Evolutionary conservation across 352 stramenopile genomes (phyloP), one percentile per base, ranked within the genome.

Genomic region (Phytophthora quininea): DNA sequence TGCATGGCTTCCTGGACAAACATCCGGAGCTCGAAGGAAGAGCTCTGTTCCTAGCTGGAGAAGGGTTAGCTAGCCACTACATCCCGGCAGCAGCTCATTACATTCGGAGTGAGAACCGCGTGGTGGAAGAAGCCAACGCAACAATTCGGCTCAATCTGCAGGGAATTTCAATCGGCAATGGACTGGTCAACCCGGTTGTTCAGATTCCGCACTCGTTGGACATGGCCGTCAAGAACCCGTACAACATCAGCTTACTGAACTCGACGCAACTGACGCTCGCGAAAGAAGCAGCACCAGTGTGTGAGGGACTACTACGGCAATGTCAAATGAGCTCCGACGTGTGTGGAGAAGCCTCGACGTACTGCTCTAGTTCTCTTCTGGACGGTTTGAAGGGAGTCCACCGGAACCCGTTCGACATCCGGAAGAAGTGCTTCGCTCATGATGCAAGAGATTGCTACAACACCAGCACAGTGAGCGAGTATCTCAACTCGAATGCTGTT

Each of bases 51-150:
- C 70, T 92, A 24, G 69, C 75, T 3, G 83, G 83, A 6, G 81
- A 91, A 46, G 84, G 79, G 32, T 89, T 90, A 48, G 73, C 54
- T 1, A 68, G 79, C 7, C 83, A 91, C 60, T 90, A 88, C 58
- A 70, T 87, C 5, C 83, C 83, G 1, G 64, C 69, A n/a, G 71
- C 62, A 7, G 78, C 81, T 6, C 74, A 85, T 37, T 79, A 78
- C 48, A 85, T 90, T 31, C 80, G 64, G 64, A 55, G 66, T 9
- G 50, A 73, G 52, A 69, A 73, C 35, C 49, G 30, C 11, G 40
- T 42, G 14, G 60, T 61, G 14, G 10, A 56, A 27, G 62, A 64
- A 42, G 66, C 54, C 38, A 62, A 66, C 15, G 62, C 50, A 52
- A 55, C 55, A 15, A 50, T 64, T 49, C 54, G 45, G 10, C 77